phyloP scores from a whole-genome alignment of 495 filamentous ascomycete genomes.

The Sphaerosporella brunnea region DNA sequence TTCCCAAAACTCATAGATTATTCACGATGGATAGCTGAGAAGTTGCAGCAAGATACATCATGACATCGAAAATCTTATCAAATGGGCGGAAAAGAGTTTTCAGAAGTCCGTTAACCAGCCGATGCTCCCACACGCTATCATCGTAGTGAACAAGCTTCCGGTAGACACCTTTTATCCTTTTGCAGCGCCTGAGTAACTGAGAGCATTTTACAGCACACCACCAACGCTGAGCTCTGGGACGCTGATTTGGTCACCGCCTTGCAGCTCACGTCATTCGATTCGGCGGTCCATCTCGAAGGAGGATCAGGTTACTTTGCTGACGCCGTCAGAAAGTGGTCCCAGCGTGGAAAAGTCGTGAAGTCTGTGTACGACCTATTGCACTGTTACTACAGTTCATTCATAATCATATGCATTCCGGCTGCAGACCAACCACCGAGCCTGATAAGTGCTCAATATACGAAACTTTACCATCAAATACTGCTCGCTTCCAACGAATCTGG shows the following conservation, averaged over 20 bases:
- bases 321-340: no score
- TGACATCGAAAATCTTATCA: constrained; percentile 18
- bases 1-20: no score
- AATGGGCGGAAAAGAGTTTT: constrained; percentile 26
- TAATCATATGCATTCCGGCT: constrained; percentile 20
- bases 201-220: not conserved
- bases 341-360: constrained; percentile 8
- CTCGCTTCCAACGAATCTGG: constrained; percentile 13
- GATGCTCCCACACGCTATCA: constrained; percentile 26
- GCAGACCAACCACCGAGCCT: constrained; percentile 8
- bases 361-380: constrained; percentile 17
- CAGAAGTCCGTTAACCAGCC: constrained; percentile 27
- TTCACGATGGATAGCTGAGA: no score
- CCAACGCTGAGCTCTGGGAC: constrained; percentile 8
- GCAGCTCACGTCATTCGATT: constrained; percentile 12
- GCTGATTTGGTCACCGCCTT: constrained; percentile 21
- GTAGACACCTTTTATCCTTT: no score
- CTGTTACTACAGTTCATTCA: constrained; percentile 22
- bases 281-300: constrained; percentile 12
- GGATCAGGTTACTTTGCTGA: no score
- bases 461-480: constrained; percentile 11
- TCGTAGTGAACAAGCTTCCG: constrained; percentile 27
- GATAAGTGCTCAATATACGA: constrained; percentile 16
- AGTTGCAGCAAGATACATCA: no score
- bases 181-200: no score